A percentile compares a stretch with the other conserved stretches of the same genome.
These are phyloP conservation scores for Syzygium grande DNA, from an alignment of 345 rosid species.

Conservation along the genomic window DNA sequence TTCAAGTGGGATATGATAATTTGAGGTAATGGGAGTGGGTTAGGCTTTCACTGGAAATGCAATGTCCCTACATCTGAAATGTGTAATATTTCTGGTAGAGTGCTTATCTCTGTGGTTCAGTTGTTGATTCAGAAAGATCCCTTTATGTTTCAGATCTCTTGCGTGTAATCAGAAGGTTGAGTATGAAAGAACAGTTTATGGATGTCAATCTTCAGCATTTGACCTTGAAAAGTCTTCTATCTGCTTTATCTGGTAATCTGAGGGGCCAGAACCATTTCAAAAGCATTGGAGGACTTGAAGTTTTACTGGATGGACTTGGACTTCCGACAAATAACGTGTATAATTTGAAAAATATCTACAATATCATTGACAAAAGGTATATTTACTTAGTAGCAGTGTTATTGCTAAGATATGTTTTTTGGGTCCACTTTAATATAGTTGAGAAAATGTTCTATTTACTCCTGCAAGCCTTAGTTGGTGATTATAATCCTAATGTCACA, in stretches of 20 bases:
- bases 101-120: background rate
- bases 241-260: constrained; percentile 47
- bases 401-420: background rate
- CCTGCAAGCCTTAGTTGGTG: background rate
- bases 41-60: background rate
- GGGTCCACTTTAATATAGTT: background rate
- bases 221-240: constrained; percentile 44
- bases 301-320: constrained; percentile 66
- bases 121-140: background rate
- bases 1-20: background rate
- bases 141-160: constrained; percentile 45
- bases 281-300: constrained; percentile 81
- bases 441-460: background rate
- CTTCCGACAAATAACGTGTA: constrained; percentile 36
- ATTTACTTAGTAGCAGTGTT: background rate
- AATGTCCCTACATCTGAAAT: background rate
- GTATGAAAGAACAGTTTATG: constrained; percentile 50
- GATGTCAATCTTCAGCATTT: constrained; percentile 47
- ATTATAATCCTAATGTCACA: background rate
- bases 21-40: background rate
- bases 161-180: constrained; percentile 63
- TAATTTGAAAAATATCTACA: constrained; percentile 19
- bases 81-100: background rate
- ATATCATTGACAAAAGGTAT: constrained; percentile 32
- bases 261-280: constrained; percentile 79